Percentiles rank a stretch among this genome's conserved stretches.
Evolutionary conservation across 768 basidiomycete genomes (phyloP).

Genomic region (Hebeloma cylindrosporum): DNA sequence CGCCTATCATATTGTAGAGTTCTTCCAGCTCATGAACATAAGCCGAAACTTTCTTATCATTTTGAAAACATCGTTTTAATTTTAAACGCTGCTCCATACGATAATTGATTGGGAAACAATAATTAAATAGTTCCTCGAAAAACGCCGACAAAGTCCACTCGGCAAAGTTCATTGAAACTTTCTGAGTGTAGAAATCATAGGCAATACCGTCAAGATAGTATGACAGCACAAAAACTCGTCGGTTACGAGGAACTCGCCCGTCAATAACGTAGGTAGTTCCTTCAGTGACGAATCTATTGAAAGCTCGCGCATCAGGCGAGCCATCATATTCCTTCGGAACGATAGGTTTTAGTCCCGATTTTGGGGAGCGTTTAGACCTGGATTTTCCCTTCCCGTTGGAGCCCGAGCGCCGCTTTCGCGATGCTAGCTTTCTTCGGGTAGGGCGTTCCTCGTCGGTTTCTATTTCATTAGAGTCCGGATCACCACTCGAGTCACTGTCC

Average conservation of each 20-base stretch:
- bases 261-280: slow-evolving; percentile 8
- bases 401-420: too few species aligned
- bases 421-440: too few species aligned
- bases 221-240: slow-evolving; percentile 21
- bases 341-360: too few species aligned
- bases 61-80: slow-evolving; percentile 24
- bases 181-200: slow-evolving; percentile 25
- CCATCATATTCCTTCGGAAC: not conserved
- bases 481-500: too few species aligned
- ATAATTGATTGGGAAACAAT: slow-evolving; percentile 34
- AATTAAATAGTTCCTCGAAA: slow-evolving; percentile 31
- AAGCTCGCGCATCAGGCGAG: not conserved
- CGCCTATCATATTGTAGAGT: slow-evolving; percentile 29
- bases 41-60: slow-evolving; percentile 22
- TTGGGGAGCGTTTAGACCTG: too few species aligned
- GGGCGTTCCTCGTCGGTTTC: too few species aligned
- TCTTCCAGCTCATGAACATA: slow-evolving; percentile 32
- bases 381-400: too few species aligned
- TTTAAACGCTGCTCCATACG: slow-evolving; percentile 23
- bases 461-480: too few species aligned
- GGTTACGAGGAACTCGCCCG: not conserved
- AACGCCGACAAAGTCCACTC: slow-evolving; percentile 25
- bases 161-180: slow-evolving; percentile 16
- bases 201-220: slow-evolving; percentile 32
- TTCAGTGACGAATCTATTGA: not conserved